Evolutionary conservation across 768 basidiomycete species (phyloP), one percentile per base, ranked within the genome.

Genomic region (Termitomyces sp.): DNA sequence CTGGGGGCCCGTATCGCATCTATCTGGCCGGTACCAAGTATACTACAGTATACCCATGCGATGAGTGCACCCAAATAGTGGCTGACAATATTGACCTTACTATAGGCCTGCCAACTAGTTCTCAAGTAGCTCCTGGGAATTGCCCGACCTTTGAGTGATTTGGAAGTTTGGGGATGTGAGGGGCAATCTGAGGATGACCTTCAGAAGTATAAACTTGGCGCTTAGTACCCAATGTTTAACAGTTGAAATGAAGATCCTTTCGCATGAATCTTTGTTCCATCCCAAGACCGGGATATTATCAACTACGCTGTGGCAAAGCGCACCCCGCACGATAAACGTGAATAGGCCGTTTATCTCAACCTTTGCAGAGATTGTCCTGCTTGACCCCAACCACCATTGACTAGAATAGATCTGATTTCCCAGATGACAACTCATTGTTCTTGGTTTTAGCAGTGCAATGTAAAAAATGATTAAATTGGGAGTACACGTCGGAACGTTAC

Each of bases 401-500:
- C 24, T 9, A 34, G 8, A 5, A 18, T n/a, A 31, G 2, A 12
- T 10, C 20, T 42, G 4, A 42, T 42, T 10, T 42, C 20, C 4
- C 18, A 22, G n/a, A 49, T 20, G n/a, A n/a, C 36, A 26, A 36
- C 22, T 51, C 15, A 26, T 26, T 26, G 39, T 39, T 28, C 10
- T 39, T 52, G 28, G 26, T n/a, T n/a, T 1, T 16, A 20, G 20
- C 31, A 28, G 31, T 49, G 13, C 33, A 50, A 22, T 13, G 7
- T n/a, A 13, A n/a, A n/a, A 39, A 28, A 52, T 10, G 41, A 52
- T 41, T 15, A 20, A 52, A 52, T 29, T 20, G 41, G 26, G 13
- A 39, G 51, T 51, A 24, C 24, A 51, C 18, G 39, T 58, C 33
- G 31, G 20, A 65, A 65, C 55, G 51, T 62, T 50, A 41, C 26